phyloP scores from a whole-genome alignment of 1,139 yeast species.

The Zygoascus meyerae region DNA sequence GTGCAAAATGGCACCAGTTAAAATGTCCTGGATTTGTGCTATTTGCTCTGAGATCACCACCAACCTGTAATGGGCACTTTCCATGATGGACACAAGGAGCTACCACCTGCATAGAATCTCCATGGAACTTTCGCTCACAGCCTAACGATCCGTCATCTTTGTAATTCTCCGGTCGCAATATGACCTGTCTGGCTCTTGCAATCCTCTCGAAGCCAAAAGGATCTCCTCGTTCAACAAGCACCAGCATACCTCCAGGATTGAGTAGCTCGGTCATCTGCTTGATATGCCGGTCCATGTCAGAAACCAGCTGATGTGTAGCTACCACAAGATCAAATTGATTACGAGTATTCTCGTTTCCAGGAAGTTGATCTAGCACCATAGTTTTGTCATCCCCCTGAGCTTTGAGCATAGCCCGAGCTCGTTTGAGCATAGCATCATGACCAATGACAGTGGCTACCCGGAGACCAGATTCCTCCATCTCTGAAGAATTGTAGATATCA shows the following conservation, averaged over 20 bases:
- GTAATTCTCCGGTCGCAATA: slow-evolving; percentile 67
- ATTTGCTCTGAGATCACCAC: slow-evolving; percentile 57
- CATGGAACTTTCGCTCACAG: slow-evolving; percentile 20
- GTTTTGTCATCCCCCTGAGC: slow-evolving; percentile 55
- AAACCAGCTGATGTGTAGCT: slow-evolving; percentile 75
- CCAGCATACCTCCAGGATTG: slow-evolving; percentile 71
- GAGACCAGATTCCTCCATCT: slow-evolving; percentile 21
- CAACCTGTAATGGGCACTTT: slow-evolving; percentile 77
- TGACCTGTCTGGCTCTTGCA: slow-evolving; percentile 84
- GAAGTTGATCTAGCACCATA: slow-evolving; percentile 1
- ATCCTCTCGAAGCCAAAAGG: slow-evolving; percentile 83
- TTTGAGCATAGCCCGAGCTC: slow-evolving; percentile 71
- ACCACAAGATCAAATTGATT: slow-evolving; percentile 70
- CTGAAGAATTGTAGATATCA: slow-evolving; percentile 68
- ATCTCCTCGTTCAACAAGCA: slow-evolving; percentile 81
- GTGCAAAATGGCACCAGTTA: slow-evolving; percentile 68
- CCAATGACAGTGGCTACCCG: slow-evolving; percentile 76
- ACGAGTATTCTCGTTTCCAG: slow-evolving; percentile 16
- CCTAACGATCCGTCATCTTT: slow-evolving; percentile 46
- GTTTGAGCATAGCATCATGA: slow-evolving; percentile 63
- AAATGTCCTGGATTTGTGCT: slow-evolving; percentile 47
- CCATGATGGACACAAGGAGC: slow-evolving; percentile 94
- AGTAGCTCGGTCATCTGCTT: slow-evolving; percentile 55
- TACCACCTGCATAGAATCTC: slow-evolving; percentile 38
- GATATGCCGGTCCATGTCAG: slow-evolving; percentile 66